Percentiles rank a stretch among this genome's conserved stretches.
Conservation (phyloP, 2,329 filamentous ascomycete species). For the Leptodontidium sp. region DNA sequence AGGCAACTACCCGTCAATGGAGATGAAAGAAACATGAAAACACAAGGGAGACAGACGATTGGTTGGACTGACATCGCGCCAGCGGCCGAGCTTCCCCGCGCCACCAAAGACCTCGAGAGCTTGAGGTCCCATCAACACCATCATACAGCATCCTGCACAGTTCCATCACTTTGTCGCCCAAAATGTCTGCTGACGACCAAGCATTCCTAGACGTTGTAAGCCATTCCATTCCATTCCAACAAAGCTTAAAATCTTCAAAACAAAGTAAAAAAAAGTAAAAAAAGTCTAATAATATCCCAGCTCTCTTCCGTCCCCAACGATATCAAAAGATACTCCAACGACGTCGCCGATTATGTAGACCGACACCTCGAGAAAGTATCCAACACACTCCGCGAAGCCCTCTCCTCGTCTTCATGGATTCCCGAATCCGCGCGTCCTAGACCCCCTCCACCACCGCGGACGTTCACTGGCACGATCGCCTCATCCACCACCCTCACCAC, state of each 20-base stretch:
- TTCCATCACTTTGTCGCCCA: conserved; percentile 43
- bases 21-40: not conserved
- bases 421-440: conserved; percentile 71
- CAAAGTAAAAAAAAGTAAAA: not conserved
- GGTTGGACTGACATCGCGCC: not conserved
- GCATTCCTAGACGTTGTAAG: conserved; percentile 80
- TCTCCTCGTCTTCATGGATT: conserved; percentile 75
- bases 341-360: conserved; percentile 83
- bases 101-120: not conserved
- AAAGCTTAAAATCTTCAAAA: conserved; percentile 14
- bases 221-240: conserved; percentile 21
- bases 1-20: too few species aligned
- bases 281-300: conserved; percentile 47
- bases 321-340: conserved; percentile 73
- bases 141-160: conserved; percentile 10
- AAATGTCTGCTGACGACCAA: conserved; percentile 82
- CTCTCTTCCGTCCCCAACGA: conserved; percentile 68
- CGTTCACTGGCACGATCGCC: conserved; percentile 48
- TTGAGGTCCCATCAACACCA: conserved; percentile 4
- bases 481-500: conserved; percentile 52
- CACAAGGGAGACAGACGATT: not conserved
- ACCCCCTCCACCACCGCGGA: conserved; percentile 51
- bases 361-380: conserved; percentile 81
- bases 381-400: conserved; percentile 71
- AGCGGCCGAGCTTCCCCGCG: conserved; percentile 15